Base-by-base conservation (phyloP, 805 yeast genomes). In the Myxozyma kluyveri region DNA sequence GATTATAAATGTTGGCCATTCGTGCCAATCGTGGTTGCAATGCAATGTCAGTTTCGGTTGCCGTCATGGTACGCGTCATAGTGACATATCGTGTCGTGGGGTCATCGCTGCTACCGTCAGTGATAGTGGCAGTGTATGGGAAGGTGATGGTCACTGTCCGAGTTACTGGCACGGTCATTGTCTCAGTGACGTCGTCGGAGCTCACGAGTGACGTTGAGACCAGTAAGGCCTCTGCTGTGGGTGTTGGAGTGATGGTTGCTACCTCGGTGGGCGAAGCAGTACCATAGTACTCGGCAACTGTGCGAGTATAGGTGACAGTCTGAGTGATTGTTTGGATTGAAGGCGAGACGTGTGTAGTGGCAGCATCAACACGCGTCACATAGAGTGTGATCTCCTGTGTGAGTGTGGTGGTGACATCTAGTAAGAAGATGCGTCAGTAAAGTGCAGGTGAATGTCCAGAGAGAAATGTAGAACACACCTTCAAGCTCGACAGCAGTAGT, bases 61-160 rank as follows among this genome's bases (percentile, higher is more conserved):
- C 26, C 12, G 50, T 47, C 23, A 41, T 14, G 10, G 50, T 41
- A 27, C 32, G 47, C 23, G 47, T 47, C 14, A 47, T 17, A n/a
- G 36, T 38, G 32, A 42, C 17, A 24, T 45, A 45, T 17, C 44
- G 48, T n/a, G 48, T 45, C 6, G 47, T 17, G 24, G 5, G 17
- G 39, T 5, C 47, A 18, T 17, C 41, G 17, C 39, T 31, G 24
- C 4, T 6, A 29, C 6, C 47, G 26, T 32, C 41, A 22, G 50
- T 42, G 22, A 42, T 38, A 32, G 50, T 27, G 26, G 50, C 50
- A 29, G 41, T 41, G 40, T 41, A 41, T 22, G 10, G 32, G 23
- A 47, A 33, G 14, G 50, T 47, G 18, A n/a, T 2, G 29, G 50
- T 47, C 17, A 47, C 40, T 2, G 50, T 47, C 40, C 21, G 24